Evolutionary conservation across 2,329 filamentous ascomycete genomes (phyloP), one percentile per base, ranked within the genome.

Genomic region (Leptographium radiaticola): DNA sequence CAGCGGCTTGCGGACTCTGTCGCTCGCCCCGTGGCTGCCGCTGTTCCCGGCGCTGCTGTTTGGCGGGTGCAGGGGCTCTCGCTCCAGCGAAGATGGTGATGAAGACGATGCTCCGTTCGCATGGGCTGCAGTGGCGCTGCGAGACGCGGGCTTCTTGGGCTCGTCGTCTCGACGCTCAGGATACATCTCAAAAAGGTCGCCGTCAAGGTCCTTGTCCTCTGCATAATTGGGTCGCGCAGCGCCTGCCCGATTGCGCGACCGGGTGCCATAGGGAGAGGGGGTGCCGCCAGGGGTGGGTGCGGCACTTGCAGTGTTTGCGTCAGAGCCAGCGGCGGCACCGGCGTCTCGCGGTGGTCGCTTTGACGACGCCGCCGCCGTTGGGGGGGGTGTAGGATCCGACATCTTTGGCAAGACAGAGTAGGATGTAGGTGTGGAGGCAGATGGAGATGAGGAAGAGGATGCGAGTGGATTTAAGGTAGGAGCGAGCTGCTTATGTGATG

Each of bases 171-270:
- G 76, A 63, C 75, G 74, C 60, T 77, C 70, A 52, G 72, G 67
- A 64, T 76, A 71, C 66, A 76, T 79, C 63, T 96, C 91, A 67
- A 89, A 88, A 66, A 77, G 70, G 56, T 97, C 93, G 69, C 87
- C 82, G 63, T 97, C 91, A 61, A 90, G 76, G 68, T 96, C 91
- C 70, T 80, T 87, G 69, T 91, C 87, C 71, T 98, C 93, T 51
- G 93, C 91, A 69, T 98, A 98, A 70, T 98, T 98, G 60, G 86
- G 83, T 61, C 93, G 86, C 62, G 86, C 78, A 60, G 79, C 81
- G 63, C 86, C 86, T 55, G 80, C 84, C 64, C 90, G 85, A 70
- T 95, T 95, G 67, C 93, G 86, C 62, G 90, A 96, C 63, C 90
- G 86, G 66, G 93, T 98, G 64, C 91, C 91, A 70, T 98, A 96